Conservation (phyloP, 345 rosid genomes). For the Reutealis trisperma region DNA sequence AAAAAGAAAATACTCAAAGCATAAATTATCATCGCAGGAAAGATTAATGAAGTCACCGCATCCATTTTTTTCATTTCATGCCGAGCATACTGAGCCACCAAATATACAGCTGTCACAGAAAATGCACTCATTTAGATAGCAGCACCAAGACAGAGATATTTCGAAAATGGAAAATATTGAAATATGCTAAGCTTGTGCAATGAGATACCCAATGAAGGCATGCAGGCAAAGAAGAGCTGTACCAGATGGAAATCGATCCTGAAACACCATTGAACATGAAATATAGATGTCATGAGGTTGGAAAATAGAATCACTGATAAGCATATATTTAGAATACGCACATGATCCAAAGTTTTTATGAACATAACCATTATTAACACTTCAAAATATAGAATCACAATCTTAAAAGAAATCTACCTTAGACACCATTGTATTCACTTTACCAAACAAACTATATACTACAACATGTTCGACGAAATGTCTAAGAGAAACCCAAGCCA, state of each 20-base stretch:
- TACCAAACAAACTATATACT: neutral
- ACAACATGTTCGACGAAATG: constrained; percentile 37
- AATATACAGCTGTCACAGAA: constrained; percentile 63
- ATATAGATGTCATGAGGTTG: constrained; percentile 1
- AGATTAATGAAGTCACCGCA: constrained; percentile 46
- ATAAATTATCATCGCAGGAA: neutral
- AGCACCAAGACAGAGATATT: constrained; percentile 18
- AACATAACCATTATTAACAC: too few relatives aligned
- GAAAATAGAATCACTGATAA: too few relatives aligned
- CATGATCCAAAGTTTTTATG: too few relatives aligned
- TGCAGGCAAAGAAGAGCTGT: constrained; percentile 85
- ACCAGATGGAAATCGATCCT: constrained; percentile 95
- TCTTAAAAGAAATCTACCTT: neutral
- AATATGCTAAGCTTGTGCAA: constrained; percentile 20
- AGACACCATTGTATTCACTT: neutral
- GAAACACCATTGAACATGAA: constrained; percentile 18
- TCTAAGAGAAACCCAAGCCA: constrained; percentile 15
- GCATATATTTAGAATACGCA: too few relatives aligned
- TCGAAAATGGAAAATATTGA: constrained; percentile 3
- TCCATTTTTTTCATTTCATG: constrained; percentile 83
- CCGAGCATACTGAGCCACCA: constrained; percentile 90
- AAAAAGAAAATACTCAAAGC: constrained; percentile 1
- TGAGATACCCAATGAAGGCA: constrained; percentile 84
- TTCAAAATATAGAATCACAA: too few relatives aligned
- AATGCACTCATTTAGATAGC: constrained; percentile 28